These are phyloP conservation scores for Diplogelasinospora grovesii DNA, from an alignment of 495 filamentous ascomycete genomes.

Conservation along the genomic window DNA sequence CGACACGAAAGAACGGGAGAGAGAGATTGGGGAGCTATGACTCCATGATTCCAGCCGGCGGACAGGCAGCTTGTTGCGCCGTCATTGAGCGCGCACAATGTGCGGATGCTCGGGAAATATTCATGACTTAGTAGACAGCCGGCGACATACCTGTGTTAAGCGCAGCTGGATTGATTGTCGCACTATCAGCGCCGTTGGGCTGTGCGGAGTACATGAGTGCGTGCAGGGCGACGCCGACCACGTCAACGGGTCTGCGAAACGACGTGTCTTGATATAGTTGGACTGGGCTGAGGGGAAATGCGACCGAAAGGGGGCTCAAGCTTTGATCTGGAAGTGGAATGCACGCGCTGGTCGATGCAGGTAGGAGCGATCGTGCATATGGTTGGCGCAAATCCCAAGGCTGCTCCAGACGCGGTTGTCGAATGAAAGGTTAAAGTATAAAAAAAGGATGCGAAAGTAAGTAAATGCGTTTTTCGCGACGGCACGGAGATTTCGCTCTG, in stretches of 20 bases:
- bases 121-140: slow-evolving; percentile 11
- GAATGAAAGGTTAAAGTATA: slow-evolving; percentile 21
- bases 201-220: slow-evolving; percentile 50
- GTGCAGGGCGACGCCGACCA: slow-evolving; percentile 33
- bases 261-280: slow-evolving; percentile 55
- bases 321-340: slow-evolving; percentile 31
- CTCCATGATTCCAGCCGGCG: not conserved
- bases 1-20: not conserved
- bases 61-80: not conserved
- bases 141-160: slow-evolving; percentile 46
- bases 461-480: slow-evolving; percentile 2
- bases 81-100: slow-evolving; percentile 9
- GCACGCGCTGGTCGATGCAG: slow-evolving; percentile 36
- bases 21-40: not conserved
- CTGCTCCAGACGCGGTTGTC: slow-evolving; percentile 13
- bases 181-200: slow-evolving; percentile 50
- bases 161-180: slow-evolving; percentile 50
- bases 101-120: slow-evolving; percentile 8
- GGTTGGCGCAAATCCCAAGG: slow-evolving; percentile 31
- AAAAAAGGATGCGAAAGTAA: slow-evolving; percentile 14
- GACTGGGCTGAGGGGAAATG: slow-evolving; percentile 33
- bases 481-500: too few species aligned
- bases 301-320: slow-evolving; percentile 21
- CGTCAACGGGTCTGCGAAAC: slow-evolving; percentile 42
- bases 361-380: slow-evolving; percentile 30